These are phyloP conservation scores for Cercis canadensis DNA, from an alignment of 306 rosid species.

Conservation along the genomic window DNA sequence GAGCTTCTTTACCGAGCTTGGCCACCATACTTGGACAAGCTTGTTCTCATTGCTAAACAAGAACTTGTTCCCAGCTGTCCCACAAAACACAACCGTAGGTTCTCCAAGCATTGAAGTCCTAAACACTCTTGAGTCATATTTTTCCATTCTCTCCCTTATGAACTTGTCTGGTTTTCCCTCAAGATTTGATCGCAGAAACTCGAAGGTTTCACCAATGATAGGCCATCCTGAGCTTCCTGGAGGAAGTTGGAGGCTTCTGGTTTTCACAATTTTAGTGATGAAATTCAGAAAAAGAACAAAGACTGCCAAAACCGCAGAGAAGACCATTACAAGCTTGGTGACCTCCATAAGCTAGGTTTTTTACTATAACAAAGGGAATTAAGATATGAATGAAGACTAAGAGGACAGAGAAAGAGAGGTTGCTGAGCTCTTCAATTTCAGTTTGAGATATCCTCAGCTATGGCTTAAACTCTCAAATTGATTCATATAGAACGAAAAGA, in stretches of 20 bases:
- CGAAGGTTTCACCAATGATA: constrained; percentile 47
- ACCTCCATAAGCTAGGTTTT: constrained; percentile 34
- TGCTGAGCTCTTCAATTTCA: no score
- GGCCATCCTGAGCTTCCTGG: constrained; percentile 54
- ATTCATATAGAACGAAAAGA: no score
- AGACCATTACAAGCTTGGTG: constrained; percentile 20
- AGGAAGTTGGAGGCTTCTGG: constrained; percentile 49
- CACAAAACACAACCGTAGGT: constrained; percentile 43
- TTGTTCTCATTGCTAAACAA: constrained; percentile 58
- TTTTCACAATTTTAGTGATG: constrained; percentile 37
- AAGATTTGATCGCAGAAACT: constrained; percentile 12
- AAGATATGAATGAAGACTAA: no score
- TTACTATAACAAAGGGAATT: no score
- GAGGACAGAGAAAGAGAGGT: no score
- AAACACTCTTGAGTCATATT: constrained; percentile 45
- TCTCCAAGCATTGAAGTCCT: constrained; percentile 53
- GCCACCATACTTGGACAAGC: constrained; percentile 58
- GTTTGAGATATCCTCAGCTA: no score
- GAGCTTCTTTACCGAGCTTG: constrained; percentile 46
- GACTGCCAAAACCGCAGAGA: constrained; percentile 38
- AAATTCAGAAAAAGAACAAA: constrained; percentile 31
- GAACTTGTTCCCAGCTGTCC: constrained; percentile 50
- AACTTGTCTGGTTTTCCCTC: constrained; percentile 34
- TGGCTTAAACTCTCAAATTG: no score
- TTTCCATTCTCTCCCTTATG: constrained; percentile 44